These are phyloP conservation scores for Westerdykella sp. DNA, from an alignment of 2,329 filamentous ascomycete genomes.

Conservation along the genomic window DNA sequence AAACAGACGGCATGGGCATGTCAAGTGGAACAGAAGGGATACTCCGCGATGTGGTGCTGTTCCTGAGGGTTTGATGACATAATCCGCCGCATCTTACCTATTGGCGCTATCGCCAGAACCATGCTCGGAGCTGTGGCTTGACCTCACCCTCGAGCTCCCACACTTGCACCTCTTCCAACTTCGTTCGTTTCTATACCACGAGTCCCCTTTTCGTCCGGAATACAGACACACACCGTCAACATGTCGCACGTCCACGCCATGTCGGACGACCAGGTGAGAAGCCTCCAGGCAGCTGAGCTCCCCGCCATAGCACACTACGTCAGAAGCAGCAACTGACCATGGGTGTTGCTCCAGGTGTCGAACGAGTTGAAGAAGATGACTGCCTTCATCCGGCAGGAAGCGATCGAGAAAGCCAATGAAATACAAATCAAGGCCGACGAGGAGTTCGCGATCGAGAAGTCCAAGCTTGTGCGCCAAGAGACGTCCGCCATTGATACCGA, in stretches of 20 bases:
- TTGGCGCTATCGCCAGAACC: constrained; percentile 14
- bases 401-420: constrained; percentile 91
- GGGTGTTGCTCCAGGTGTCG: constrained; percentile 61
- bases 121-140: constrained; percentile 18
- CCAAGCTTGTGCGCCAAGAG: constrained; percentile 94
- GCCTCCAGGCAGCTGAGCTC: constrained; percentile 19
- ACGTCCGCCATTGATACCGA: constrained; percentile 83
- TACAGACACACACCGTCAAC: constrained; percentile 38
- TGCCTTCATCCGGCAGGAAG: constrained; percentile 98
- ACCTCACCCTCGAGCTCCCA: constrained; percentile 18
- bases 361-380: constrained; percentile 99
- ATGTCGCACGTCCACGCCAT: constrained; percentile 94
- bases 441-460: constrained; percentile 98
- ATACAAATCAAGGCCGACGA: constrained; percentile 98
- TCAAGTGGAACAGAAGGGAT: neutral
- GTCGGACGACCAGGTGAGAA: constrained; percentile 87
- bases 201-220: constrained; percentile 2
- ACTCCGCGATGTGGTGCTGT: neutral
- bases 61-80: neutral
- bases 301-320: constrained; percentile 8
- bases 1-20: too few species aligned
- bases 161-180: constrained; percentile 10
- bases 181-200: constrained; percentile 6
- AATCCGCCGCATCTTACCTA: neutral
- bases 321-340: constrained; percentile 1